Evolutionary conservation across 164 flowering plant genomes (phyloP), one percentile per base, ranked within the genome.

Genomic region (Sextonia rubra): DNA sequence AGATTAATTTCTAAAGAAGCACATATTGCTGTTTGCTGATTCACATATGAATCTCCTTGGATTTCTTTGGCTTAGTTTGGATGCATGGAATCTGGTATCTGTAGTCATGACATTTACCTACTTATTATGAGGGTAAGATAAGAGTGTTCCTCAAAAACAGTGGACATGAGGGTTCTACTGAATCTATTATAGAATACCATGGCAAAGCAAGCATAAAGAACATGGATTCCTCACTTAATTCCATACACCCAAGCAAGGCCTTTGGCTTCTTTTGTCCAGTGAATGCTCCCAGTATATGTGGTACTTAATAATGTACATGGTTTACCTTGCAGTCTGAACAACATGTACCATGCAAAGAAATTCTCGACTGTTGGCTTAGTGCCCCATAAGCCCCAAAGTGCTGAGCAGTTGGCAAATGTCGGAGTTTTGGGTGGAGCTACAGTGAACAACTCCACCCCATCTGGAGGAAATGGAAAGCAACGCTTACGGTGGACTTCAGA

Each of bases 401-500:
- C 79, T 61, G 88, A 88, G 67, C 83, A 74, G 71, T 55, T 70
- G 48, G 77, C 82, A 55, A 81, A 72, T 65, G 72, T 66, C 68
- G 87, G 83, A 52, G 73, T 52, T 15, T 64, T 74, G 60, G 83
- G 83, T 52, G 81, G 80, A 27, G 64, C 86, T 30, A 29, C 79
- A 2, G 47, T 69, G 3, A 82, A 82, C 71, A 80, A 76, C 64
- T 64, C 88, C 52, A 71, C 82, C 64, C 66, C 85, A 27, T 64
- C 85, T 71, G 88, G 87, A 15, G 89, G 87, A 68, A 77, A 66
- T 74, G 87, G 86, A 69, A 88, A 86, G 79, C 89, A 86, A 66
- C 80, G 91, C 15, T 73, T 88, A 75, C 82, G 92, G 9, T 88
- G 92, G 92, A 88, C 88, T 55, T 75, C 88, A 24, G 90, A 88